Percentiles rank a stretch among this genome's conserved stretches.
phyloP scores from a whole-genome alignment of 352 stramenopile species.

The Globisporangium perplexum region DNA sequence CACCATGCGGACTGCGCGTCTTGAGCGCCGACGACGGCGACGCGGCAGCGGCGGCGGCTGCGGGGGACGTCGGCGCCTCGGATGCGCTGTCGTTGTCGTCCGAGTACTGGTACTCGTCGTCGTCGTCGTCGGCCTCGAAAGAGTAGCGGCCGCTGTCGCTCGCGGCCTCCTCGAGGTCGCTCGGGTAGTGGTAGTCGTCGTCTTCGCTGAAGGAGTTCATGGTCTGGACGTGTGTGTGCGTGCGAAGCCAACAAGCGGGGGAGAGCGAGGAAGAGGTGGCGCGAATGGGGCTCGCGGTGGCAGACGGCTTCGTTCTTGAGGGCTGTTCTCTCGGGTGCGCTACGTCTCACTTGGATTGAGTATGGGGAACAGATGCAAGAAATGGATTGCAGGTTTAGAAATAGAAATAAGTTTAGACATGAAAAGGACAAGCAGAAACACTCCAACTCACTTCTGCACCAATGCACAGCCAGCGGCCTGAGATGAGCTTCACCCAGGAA shows the following conservation, averaged over 20 bases:
- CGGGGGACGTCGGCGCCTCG: slow-evolving; percentile 13
- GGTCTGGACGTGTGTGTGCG: not conserved
- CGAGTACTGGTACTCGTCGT: slow-evolving; percentile 63
- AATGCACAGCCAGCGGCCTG: too few species aligned
- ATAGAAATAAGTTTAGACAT: too few species aligned
- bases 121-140: slow-evolving; percentile 19
- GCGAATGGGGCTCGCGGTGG: too few species aligned
- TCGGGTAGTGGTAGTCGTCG: slow-evolving; percentile 76
- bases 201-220: slow-evolving; percentile 24
- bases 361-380: too few species aligned
- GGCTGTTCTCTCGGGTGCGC: too few species aligned
- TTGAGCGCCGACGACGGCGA: slow-evolving; percentile 21
- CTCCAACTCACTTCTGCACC: too few species aligned
- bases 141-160: slow-evolving; percentile 13
- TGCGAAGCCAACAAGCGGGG: not conserved
- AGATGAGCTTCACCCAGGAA: too few species aligned
- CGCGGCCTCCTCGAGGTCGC: slow-evolving; percentile 54
- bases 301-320: too few species aligned
- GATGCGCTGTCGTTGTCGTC: slow-evolving; percentile 33
- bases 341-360: too few species aligned
- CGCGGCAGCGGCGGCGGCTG: slow-evolving; percentile 15
- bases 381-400: too few species aligned
- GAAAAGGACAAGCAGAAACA: too few species aligned
- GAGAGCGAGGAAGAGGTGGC: not conserved
- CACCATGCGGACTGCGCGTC: slow-evolving; percentile 16